Evolutionary conservation across 805 yeast species (phyloP).

Genomic region (Yarrowia porcina): DNA sequence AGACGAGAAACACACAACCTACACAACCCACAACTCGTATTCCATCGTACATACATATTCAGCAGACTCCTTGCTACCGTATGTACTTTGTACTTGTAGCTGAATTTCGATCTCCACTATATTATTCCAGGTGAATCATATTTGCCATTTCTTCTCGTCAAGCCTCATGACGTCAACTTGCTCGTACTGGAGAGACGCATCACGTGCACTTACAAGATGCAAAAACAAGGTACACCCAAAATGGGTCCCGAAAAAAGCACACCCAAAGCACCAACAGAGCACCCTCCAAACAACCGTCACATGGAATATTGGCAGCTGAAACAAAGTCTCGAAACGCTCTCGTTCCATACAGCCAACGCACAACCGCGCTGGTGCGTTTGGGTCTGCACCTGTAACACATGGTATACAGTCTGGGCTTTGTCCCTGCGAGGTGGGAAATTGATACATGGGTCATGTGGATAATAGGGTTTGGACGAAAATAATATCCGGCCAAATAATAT

Average conservation of each 20-base stretch:
- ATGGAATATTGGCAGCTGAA: background rate
- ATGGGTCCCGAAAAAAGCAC: background rate
- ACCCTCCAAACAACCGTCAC: background rate
- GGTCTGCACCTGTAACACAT: background rate
- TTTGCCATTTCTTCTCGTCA: too few relatives aligned
- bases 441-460: slow-evolving; percentile 9
- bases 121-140: too few relatives aligned
- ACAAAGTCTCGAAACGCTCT: too few relatives aligned
- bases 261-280: too few relatives aligned
- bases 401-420: slow-evolving; percentile 1
- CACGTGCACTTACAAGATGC: slow-evolving; percentile 1
- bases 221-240: background rate
- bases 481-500: slow-evolving; percentile 4
- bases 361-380: background rate
- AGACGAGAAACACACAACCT: background rate
- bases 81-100: too few relatives aligned
- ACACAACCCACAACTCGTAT: too few relatives aligned
- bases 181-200: background rate
- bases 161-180: slow-evolving; percentile 1
- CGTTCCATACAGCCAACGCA: background rate
- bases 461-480: background rate
- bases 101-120: too few relatives aligned
- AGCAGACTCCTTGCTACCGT: too few relatives aligned
- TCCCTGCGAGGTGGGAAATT: slow-evolving; percentile 5
- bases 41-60: too few relatives aligned